Percentiles rank a stretch among this genome's conserved stretches.
phyloP scores from a whole-genome alignment of 2,329 filamentous ascomycete genomes.

The Stagonosporopsis cucurbitacearum region DNA sequence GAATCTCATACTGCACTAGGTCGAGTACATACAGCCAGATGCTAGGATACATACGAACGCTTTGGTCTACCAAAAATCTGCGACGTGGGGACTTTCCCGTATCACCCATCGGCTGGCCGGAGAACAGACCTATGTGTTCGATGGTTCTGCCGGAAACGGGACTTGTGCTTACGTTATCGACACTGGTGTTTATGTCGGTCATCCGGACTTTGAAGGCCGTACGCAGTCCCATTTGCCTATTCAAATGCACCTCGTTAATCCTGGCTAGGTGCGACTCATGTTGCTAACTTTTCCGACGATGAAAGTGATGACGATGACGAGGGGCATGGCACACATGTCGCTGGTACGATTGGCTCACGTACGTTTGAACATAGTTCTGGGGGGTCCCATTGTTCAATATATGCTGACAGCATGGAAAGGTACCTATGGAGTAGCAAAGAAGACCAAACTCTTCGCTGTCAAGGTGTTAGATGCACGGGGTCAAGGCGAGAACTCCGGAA shows the following conservation, averaged over 20 bases:
- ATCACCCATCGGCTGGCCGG: conserved; percentile 45
- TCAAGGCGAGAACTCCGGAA: conserved; percentile 29
- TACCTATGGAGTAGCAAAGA: conserved; percentile 46
- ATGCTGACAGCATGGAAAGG: not conserved
- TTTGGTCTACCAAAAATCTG: conserved; percentile 42
- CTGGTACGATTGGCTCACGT: conserved; percentile 42
- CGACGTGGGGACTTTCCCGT: conserved; percentile 50
- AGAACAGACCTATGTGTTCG: conserved; percentile 46
- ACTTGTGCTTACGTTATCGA: conserved; percentile 68
- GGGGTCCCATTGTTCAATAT: not conserved
- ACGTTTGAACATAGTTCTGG: not conserved
- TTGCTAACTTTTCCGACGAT: conserved; percentile 37
- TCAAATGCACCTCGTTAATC: not conserved
- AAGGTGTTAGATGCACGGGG: conserved; percentile 46
- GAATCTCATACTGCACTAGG: conserved; percentile 18
- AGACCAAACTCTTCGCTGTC: conserved; percentile 44
- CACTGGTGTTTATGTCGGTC: conserved; percentile 65
- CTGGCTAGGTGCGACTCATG: conserved; percentile 31
- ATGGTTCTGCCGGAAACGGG: conserved; percentile 45
- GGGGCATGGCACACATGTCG: conserved; percentile 49
- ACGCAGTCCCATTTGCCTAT: conserved; percentile 15
- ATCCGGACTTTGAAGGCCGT: conserved; percentile 52
- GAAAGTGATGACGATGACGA: conserved; percentile 30
- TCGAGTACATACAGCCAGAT: conserved; percentile 48
- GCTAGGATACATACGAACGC: conserved; percentile 37